Evolutionary conservation across 495 filamentous ascomycete species (phyloP), one percentile per base, ranked within the genome.

Genomic region (Aspergillus hancockii): DNA sequence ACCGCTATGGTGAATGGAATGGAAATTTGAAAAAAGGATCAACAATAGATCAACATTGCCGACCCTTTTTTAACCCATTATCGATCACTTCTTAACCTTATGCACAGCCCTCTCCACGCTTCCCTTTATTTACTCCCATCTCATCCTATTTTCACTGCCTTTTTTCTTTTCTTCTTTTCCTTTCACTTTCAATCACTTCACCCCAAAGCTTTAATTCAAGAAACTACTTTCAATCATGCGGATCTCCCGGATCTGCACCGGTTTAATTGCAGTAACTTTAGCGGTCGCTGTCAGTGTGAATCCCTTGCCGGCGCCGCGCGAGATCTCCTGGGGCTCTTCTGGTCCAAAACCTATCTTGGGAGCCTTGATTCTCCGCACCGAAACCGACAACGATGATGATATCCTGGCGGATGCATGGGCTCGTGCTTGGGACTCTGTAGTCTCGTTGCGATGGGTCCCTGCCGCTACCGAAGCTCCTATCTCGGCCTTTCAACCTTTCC

Each of bases 221-320:
- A 4, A 36, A 36, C 9, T 13, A 9, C 4, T 10, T 21, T 50
- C 59, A 54, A 66, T 49, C 32, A 78, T 78, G 75, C 64, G 67
- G 52, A 60, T 74, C 65, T 55, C 63, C 58, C 49, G 61, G 36
- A 53, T 70, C n/a, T 66, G 68, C 23, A 57, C 68, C 49, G 64
- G 73, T 54, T 58, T 63, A 30, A 54, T 64, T n/a, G 58, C 72
- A 46, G 64, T 57, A 41, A 62, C 72, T 34, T 55, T 65, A n/a
- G 70, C 66, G 12, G 67, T 62, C 14, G 76, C 75, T 41, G 80
- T 84, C 50, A 69, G 68, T 40, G 82, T 81, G 55, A 84, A 83
- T 59, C 82, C 82, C 43, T 73, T 85, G 46, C 82, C 82, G 49
- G 80, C 80, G 34, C 82, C 82, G 14, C 74, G 73, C 54, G 73